Base-by-base conservation (phyloP, 306 rosid genomes). In the Ormosia semicastrata region DNA sequence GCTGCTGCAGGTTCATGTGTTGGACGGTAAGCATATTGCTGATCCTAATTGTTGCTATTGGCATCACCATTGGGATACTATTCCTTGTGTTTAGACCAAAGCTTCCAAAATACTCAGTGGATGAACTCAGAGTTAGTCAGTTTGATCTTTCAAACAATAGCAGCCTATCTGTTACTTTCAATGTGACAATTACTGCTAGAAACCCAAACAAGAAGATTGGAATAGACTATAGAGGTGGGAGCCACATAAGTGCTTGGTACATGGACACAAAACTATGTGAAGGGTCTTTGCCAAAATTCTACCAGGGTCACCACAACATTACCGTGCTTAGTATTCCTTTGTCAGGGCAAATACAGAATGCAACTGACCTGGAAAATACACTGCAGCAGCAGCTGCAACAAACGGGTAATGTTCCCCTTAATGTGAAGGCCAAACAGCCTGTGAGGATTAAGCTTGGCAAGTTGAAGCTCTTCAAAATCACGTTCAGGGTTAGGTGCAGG, bases 131-230 rank as follows among this genome's bases (percentile, higher is more conserved):
- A 7, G 73, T 89, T 7, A 82, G 86, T 8, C 90, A 81, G 36
- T 86, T 90, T 78, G 75, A 49, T 14, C 36, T 79, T 11, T 50
- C 53, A 3, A 5, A 2, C 32, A 83, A 83, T 52, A 59, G 88
- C 40, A 88, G 86, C 73, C 37, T 94, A 12, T 30, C 80, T 10
- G 87, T 93, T 0, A 79, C 89, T 2, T 90, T 94, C 82, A 86
- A 90, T 39, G 66, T 90, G 57, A 84, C 88, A 50, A 89, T 94
- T 57, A 92, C 83, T 0, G 92, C 97, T 0, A 69, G 80, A 36
- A 93, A 93, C 46, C 98, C 97, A 6, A 93, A 93, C 88, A 88
- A 94, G 85, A 91, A 76, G 65, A 92, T 94, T 49, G 98, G 98
- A 13, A 89, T 94, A 2, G 81, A 94, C 75, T 94, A 94, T 6